Conservation (phyloP, 83 land plant genomes). For the Thuja plicata region DNA sequence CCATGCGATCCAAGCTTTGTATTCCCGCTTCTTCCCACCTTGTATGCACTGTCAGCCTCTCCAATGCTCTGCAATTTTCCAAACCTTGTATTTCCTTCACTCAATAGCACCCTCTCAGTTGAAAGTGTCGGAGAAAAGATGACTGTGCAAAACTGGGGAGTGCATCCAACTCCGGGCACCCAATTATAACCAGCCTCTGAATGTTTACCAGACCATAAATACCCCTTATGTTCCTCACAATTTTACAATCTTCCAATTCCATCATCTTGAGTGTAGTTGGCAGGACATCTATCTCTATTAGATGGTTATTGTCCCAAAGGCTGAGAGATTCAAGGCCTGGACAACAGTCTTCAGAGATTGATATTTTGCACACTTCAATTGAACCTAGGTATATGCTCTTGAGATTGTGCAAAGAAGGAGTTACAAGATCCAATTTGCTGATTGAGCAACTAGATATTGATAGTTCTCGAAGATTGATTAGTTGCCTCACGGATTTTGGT, state of each 20-base stretch:
- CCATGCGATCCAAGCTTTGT: not conserved
- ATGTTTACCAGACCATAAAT: no score
- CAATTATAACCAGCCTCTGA: not conserved
- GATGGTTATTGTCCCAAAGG: not conserved
- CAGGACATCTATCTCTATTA: not conserved
- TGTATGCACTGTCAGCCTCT: not conserved
- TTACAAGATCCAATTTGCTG: not conserved
- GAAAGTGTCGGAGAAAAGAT: not conserved
- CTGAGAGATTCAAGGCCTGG: not conserved
- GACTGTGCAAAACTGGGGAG: not conserved
- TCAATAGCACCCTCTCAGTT: not conserved
- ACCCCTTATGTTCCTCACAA: no score
- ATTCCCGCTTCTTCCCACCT: not conserved
- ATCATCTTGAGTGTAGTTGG: not conserved
- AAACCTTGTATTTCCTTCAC: not conserved
- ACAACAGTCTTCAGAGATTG: not conserved
- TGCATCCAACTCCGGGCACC: not conserved
- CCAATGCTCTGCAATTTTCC: not conserved
- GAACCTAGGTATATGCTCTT: no score
- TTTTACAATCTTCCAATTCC: not conserved
- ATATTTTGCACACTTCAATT: not conserved
- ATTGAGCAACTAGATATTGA: no score
- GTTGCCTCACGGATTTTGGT: not conserved
- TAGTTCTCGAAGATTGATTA: not conserved
- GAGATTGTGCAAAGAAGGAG: no score